Percentiles rank a stretch among this genome's conserved stretches.
These are phyloP conservation scores for Debaryomyces udenii DNA, from an alignment of 1,139 yeast species.

Conservation along the genomic window DNA sequence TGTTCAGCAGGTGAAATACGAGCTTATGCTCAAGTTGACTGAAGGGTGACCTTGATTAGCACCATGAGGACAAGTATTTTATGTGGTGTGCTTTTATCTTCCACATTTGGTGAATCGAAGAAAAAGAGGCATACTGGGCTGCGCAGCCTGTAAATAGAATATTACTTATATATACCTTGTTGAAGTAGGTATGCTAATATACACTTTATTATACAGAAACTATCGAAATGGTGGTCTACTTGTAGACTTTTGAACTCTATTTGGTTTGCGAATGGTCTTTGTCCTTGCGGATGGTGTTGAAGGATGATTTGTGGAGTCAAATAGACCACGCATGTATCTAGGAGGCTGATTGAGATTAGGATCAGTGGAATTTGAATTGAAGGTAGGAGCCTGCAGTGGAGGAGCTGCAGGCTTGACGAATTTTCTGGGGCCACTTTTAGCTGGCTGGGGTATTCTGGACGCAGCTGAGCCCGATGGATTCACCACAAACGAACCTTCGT, in stretches of 20 bases:
- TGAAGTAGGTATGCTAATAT: conserved; percentile 8
- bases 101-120: too few relatives aligned
- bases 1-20: conserved; percentile 47
- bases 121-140: too few relatives aligned
- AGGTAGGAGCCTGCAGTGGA: neutral
- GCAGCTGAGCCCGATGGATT: conserved; percentile 18
- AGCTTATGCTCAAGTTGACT: conserved; percentile 31
- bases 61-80: too few relatives aligned
- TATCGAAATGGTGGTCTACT: conserved; percentile 28
- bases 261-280: neutral
- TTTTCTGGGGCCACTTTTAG: conserved; percentile 6
- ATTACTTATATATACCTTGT: neutral
- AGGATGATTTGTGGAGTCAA: conserved; percentile 20
- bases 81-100: too few relatives aligned
- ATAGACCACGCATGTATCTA: conserved; percentile 45
- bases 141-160: too few relatives aligned
- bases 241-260: conserved; percentile 2
- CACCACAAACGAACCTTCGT: conserved; percentile 28
- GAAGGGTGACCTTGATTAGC: conserved; percentile 15
- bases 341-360: conserved; percentile 52
- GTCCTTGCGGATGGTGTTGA: conserved; percentile 10
- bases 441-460: conserved; percentile 21
- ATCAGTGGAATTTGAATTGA: conserved; percentile 14
- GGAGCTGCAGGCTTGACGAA: conserved; percentile 4
- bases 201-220: conserved; percentile 8